Percentiles rank a stretch among this genome's conserved stretches.
phyloP scores from a whole-genome alignment of 2,329 filamentous ascomycete species.

The Gyromitra esculenta region DNA sequence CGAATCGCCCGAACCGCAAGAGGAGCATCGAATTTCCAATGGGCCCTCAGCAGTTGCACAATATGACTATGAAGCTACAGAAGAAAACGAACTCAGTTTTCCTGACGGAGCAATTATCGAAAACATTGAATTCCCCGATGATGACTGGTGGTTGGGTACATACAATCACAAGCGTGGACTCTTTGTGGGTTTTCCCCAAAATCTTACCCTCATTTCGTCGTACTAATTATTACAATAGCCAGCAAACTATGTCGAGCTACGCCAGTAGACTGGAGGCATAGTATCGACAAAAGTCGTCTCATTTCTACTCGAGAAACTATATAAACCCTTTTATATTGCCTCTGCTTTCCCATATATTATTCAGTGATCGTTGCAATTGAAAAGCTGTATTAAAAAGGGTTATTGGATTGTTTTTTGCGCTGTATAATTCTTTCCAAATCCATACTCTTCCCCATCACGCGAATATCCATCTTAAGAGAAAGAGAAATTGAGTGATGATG shows the following conservation, averaged over 20 bases:
- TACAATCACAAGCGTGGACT: constrained; percentile 82
- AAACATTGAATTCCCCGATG: constrained; percentile 91
- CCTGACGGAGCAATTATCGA: constrained; percentile 86
- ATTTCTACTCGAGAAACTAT: not conserved
- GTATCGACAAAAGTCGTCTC: not conserved
- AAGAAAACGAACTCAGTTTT: constrained; percentile 89
- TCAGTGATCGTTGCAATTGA: not conserved
- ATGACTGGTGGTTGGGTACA: constrained; percentile 98
- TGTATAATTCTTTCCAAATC: too few relatives aligned
- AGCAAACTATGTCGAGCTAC: constrained; percentile 74
- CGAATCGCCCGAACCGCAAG: constrained; percentile 58
- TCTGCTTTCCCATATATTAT: not conserved
- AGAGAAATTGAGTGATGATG: too few relatives aligned
- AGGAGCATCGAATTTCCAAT: constrained; percentile 59
- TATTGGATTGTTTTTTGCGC: too few relatives aligned
- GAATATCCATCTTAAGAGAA: too few relatives aligned
- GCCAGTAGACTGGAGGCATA: constrained; percentile 58
- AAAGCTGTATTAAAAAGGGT: too few relatives aligned
- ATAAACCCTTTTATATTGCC: not conserved
- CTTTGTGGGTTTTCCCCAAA: constrained; percentile 66
- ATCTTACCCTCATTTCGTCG: not conserved
- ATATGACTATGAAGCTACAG: constrained; percentile 96
- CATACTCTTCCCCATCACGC: too few relatives aligned
- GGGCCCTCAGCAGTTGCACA: constrained; percentile 78
- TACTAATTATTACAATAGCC: constrained; percentile 60